Conservation (phyloP, 1,284 basidiomycete genomes). For the Sphaerobolus stellatus region DNA sequence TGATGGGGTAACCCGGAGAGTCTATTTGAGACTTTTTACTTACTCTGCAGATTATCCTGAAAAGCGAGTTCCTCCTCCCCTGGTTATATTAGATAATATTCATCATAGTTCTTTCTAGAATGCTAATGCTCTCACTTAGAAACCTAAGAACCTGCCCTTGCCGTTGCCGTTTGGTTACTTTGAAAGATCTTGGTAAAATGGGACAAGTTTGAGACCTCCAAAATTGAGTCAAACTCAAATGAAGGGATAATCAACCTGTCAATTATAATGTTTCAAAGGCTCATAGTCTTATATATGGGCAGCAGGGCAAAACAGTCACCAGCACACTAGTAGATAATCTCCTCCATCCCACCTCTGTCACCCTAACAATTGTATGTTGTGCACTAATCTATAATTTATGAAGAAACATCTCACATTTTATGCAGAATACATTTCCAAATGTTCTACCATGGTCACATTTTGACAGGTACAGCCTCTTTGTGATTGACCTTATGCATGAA, state of each 20-base stretch:
- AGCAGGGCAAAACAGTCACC: conserved; percentile 17
- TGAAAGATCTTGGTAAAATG: conserved; percentile 15
- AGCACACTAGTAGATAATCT: conserved; percentile 12
- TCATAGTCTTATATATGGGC: conserved; percentile 24
- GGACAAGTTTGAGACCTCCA: conserved; percentile 16
- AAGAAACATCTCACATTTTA: neutral
- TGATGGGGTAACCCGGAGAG: neutral
- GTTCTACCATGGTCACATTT: conserved; percentile 22
- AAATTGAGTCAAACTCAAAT: conserved; percentile 3
- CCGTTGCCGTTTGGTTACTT: conserved; percentile 16
- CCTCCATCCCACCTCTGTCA: conserved; percentile 11
- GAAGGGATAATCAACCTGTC: conserved; percentile 4
- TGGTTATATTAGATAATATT: too few species aligned
- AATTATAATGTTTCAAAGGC: conserved; percentile 9
- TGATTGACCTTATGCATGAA: conserved; percentile 38
- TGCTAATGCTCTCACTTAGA: conserved; percentile 14
- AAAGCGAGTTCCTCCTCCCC: conserved; percentile 20
- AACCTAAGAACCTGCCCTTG: conserved; percentile 20
- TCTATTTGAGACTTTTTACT: conserved; percentile 17
- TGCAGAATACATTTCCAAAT: conserved; percentile 36
- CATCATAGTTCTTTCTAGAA: neutral
- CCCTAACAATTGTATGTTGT: conserved; percentile 16
- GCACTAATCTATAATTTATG: neutral
- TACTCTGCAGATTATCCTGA: conserved; percentile 32
- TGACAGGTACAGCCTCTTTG: conserved; percentile 30